These are phyloP conservation scores for Aurantiochytrium sp. DNA, from an alignment of 108 stramenopile species.

Conservation along the genomic window DNA sequence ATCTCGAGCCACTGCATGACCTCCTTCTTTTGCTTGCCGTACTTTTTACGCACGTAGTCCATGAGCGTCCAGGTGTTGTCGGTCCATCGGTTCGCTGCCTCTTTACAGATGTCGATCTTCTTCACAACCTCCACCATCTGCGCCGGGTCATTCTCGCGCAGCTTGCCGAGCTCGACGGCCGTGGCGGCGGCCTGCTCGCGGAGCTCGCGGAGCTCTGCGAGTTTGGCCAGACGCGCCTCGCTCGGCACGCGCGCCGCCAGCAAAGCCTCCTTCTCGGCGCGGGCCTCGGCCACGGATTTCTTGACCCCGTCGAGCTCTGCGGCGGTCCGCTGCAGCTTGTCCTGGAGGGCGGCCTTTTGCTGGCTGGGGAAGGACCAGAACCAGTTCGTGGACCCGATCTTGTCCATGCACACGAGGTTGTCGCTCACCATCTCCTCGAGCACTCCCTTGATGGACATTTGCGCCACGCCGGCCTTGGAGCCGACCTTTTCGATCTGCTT, in stretches of 20 bases:
- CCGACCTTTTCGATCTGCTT: slow-evolving; percentile 36
- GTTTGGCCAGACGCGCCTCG: neutral
- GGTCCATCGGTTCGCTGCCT: slow-evolving; percentile 85
- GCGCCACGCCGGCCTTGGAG: slow-evolving; percentile 27
- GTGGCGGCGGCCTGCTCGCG: neutral
- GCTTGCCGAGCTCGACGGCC: slow-evolving; percentile 53
- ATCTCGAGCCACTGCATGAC: slow-evolving; percentile 63
- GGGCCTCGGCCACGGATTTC: neutral
- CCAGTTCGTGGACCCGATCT: slow-evolving; percentile 84
- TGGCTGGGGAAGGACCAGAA: slow-evolving; percentile 79
- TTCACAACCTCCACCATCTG: slow-evolving; percentile 71
- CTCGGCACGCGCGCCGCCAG: neutral
- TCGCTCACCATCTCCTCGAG: slow-evolving; percentile 66
- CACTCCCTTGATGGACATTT: slow-evolving; percentile 35
- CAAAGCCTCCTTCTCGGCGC: neutral
- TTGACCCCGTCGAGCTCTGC: neutral
- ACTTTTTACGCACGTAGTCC: slow-evolving; percentile 78
- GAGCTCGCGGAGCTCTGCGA: neutral
- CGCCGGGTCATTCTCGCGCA: slow-evolving; percentile 83
- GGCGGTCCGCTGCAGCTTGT: neutral
- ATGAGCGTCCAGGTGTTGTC: slow-evolving; percentile 79
- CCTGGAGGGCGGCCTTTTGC: neutral
- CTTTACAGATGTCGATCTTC: slow-evolving; percentile 60
- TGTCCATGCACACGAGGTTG: slow-evolving; percentile 75
- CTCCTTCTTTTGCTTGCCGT: slow-evolving; percentile 78